Evolutionary conservation across 176 grass and related monocot species (phyloP).

Genomic region (Secale cereale): DNA sequence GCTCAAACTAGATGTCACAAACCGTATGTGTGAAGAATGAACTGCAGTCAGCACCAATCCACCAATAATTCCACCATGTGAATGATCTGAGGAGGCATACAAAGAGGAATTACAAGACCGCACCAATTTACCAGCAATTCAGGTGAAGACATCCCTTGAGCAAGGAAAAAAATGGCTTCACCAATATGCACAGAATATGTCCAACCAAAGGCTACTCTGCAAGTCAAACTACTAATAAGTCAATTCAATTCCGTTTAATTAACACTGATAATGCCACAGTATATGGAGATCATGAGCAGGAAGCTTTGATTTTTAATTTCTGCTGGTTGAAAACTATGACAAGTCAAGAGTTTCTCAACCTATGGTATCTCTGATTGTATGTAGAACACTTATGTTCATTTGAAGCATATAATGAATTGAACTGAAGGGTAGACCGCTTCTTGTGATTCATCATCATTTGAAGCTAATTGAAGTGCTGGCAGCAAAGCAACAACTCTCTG

Average conservation of each 20-base stretch:
- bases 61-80: not conserved
- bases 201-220: not conserved
- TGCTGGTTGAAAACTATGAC: not conserved
- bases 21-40: not conserved
- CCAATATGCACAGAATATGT: not conserved
- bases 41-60: not conserved
- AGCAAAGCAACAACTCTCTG: not conserved
- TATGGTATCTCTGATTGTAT: not conserved
- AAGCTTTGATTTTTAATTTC: not conserved
- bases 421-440: not conserved
- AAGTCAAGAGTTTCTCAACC: not conserved
- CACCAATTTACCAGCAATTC: not conserved
- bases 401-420: not conserved
- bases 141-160: conserved; percentile 5
- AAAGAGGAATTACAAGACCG: not conserved
- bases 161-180: not conserved
- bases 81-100: not conserved
- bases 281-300: conserved; percentile 4
- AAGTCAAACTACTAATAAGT: not conserved
- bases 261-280: not conserved
- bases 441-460: not conserved
- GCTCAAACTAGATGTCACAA: conserved; percentile 19
- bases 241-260: not conserved
- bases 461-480: conserved; percentile 4
- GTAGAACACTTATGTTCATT: not conserved